A percentile compares a stretch with the other conserved stretches of the same genome.
Evolutionary conservation across 2,329 filamentous ascomycete genomes (phyloP).

Genomic region (Diplodia scrobiculata): DNA sequence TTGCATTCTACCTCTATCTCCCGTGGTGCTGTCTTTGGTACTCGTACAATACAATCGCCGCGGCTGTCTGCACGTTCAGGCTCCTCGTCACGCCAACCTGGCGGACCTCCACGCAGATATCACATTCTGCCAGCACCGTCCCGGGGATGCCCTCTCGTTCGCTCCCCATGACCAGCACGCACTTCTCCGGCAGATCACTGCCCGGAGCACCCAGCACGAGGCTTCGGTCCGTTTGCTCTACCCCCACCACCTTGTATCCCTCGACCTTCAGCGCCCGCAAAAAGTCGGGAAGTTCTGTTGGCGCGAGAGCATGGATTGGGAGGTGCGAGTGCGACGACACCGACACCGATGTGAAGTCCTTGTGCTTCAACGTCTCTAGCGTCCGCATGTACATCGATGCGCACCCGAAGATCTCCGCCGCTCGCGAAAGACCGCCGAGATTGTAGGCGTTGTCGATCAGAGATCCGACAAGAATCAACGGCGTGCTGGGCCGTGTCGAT

Average conservation of each 20-base stretch:
- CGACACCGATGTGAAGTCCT: slow-evolving; percentile 54
- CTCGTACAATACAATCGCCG: slow-evolving; percentile 55
- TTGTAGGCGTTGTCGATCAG: slow-evolving; percentile 56
- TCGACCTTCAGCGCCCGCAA: slow-evolving; percentile 48
- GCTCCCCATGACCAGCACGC: slow-evolving; percentile 53
- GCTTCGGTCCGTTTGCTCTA: slow-evolving; percentile 58
- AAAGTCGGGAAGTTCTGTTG: slow-evolving; percentile 42
- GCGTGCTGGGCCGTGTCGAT: slow-evolving; percentile 36
- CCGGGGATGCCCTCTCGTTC: slow-evolving; percentile 56
- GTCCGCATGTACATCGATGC: slow-evolving; percentile 50
- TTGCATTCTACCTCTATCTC: neutral
- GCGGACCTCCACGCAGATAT: slow-evolving; percentile 56
- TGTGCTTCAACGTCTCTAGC: slow-evolving; percentile 46
- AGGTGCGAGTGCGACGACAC: slow-evolving; percentile 56
- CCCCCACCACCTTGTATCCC: slow-evolving; percentile 55
- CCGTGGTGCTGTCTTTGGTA: slow-evolving; percentile 49
- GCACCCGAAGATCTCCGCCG: slow-evolving; percentile 56
- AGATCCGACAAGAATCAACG: slow-evolving; percentile 54
- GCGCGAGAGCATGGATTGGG: slow-evolving; percentile 47
- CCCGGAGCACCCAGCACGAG: slow-evolving; percentile 47
- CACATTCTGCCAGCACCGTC: slow-evolving; percentile 52
- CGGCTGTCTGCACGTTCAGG: slow-evolving; percentile 59
- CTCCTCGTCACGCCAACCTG: slow-evolving; percentile 57
- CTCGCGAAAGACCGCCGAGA: slow-evolving; percentile 54
- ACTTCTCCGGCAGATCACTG: slow-evolving; percentile 32